Evolutionary conservation across 176 grass and related monocot species (phyloP).

Genomic region (Rhipidocladum racemiflorum): DNA sequence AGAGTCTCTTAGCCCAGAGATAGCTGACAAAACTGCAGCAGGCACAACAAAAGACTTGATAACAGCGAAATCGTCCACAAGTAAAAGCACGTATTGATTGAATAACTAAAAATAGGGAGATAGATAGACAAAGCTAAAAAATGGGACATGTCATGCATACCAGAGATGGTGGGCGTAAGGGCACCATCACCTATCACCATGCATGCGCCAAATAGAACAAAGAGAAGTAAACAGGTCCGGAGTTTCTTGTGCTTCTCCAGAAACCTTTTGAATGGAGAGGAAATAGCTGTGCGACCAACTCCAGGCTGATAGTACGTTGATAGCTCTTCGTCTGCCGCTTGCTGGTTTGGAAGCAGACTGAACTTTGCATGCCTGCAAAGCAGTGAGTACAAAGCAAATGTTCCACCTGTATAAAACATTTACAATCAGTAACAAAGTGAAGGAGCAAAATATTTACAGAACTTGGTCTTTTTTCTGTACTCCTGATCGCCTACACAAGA

Average conservation of each 20-base stretch:
- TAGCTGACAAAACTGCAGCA: slow-evolving; percentile 57
- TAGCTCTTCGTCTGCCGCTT: slow-evolving; percentile 68
- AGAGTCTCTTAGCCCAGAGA: slow-evolving; percentile 49
- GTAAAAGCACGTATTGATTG: background rate
- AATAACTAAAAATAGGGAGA: background rate
- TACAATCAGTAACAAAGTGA: slow-evolving; percentile 8
- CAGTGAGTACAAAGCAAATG: slow-evolving; percentile 70
- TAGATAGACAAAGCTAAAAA: background rate
- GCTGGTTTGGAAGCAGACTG: slow-evolving; percentile 73
- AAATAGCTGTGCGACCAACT: slow-evolving; percentile 9
- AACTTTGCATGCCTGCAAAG: slow-evolving; percentile 72
- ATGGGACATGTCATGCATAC: slow-evolving; percentile 31
- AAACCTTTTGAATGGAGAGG: slow-evolving; percentile 68
- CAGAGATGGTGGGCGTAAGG: slow-evolving; percentile 59
- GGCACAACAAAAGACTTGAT: slow-evolving; percentile 8
- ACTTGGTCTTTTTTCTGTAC: background rate
- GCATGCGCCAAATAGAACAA: slow-evolving; percentile 63
- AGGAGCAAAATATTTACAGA: background rate
- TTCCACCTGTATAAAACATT: slow-evolving; percentile 41
- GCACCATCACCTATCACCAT: slow-evolving; percentile 79
- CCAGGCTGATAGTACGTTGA: slow-evolving; percentile 61
- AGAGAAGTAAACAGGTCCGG: slow-evolving; percentile 62
- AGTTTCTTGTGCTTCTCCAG: slow-evolving; percentile 64
- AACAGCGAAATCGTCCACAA: background rate
- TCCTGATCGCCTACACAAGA: background rate